Conservation (phyloP, 1,284 basidiomycete genomes). For the Austroboletus novae-zelandiae region DNA sequence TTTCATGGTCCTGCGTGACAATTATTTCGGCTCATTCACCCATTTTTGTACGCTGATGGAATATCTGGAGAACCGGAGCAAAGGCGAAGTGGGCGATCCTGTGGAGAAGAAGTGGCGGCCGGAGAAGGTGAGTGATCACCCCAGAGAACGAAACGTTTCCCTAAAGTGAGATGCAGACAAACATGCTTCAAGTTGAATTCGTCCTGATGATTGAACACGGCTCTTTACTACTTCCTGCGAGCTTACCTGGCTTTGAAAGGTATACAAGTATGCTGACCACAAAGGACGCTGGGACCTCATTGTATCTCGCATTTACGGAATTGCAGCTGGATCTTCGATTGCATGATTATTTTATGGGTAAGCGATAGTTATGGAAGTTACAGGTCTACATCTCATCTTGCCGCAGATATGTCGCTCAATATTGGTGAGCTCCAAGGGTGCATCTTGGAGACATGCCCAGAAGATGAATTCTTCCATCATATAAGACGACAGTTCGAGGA, state of each 20-base stretch:
- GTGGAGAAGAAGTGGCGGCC: slow-evolving; percentile 75
- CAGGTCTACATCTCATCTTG: slow-evolving; percentile 2
- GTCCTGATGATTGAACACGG: slow-evolving; percentile 54
- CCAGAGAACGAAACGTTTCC: neutral
- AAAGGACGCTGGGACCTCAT: slow-evolving; percentile 49
- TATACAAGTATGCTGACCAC: slow-evolving; percentile 17
- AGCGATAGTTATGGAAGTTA: slow-evolving; percentile 15
- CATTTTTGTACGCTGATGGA: slow-evolving; percentile 86
- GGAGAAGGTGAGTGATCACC: slow-evolving; percentile 53
- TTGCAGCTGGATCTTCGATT: slow-evolving; percentile 74
- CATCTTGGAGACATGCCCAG: slow-evolving; percentile 48
- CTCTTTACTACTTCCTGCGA: slow-evolving; percentile 66
- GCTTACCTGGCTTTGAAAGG: slow-evolving; percentile 69
- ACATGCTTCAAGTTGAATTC: slow-evolving; percentile 76
- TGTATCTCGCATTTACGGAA: slow-evolving; percentile 61
- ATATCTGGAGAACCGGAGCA: slow-evolving; percentile 69
- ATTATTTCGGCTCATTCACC: slow-evolving; percentile 90
- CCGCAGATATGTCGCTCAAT: slow-evolving; percentile 77
- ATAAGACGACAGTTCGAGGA: slow-evolving; percentile 31
- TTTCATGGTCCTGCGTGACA: slow-evolving; percentile 84
- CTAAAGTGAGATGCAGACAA: slow-evolving; percentile 52
- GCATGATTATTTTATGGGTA: slow-evolving; percentile 88
- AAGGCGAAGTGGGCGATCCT: slow-evolving; percentile 72
- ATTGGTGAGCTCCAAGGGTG: slow-evolving; percentile 56
- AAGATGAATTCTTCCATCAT: slow-evolving; percentile 40